phyloP scores from a whole-genome alignment of 306 rosid genomes.

The Quercus ilex region DNA sequence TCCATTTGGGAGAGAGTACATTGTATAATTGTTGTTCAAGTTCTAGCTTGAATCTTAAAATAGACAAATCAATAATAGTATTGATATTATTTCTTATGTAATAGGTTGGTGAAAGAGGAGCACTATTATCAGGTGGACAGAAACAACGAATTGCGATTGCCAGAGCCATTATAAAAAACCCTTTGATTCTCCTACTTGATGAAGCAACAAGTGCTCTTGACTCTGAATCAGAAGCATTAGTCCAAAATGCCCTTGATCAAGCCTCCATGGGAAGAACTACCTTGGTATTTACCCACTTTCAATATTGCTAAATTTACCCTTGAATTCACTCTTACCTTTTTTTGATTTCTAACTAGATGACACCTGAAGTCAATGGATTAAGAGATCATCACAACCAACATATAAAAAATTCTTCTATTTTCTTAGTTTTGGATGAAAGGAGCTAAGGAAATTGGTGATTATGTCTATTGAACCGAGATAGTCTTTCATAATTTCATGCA shows the following conservation, averaged over 20 bases:
- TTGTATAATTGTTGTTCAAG: not conserved
- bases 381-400: not conserved
- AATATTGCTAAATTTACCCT: not conserved
- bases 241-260: slow-evolving; percentile 92
- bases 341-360: too few relatives aligned
- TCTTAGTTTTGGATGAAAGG: not conserved
- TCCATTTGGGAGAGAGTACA: not conserved
- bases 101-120: slow-evolving; percentile 90
- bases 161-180: slow-evolving; percentile 88
- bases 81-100: slow-evolving; percentile 13
- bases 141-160: slow-evolving; percentile 95
- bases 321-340: not conserved
- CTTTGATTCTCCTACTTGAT: slow-evolving; percentile 83
- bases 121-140: slow-evolving; percentile 89
- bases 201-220: slow-evolving; percentile 99
- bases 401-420: not conserved
- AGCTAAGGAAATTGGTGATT: not conserved
- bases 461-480: not conserved
- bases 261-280: slow-evolving; percentile 98
- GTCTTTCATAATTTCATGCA: not conserved
- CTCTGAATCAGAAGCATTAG: slow-evolving; percentile 81
- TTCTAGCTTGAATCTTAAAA: slow-evolving; percentile 3
- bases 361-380: too few relatives aligned
- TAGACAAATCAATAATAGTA: not conserved
- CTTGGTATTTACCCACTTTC: slow-evolving; percentile 41